Conservation (phyloP, 2,329 filamentous ascomycete species). For the Lachnellula hyalina region DNA sequence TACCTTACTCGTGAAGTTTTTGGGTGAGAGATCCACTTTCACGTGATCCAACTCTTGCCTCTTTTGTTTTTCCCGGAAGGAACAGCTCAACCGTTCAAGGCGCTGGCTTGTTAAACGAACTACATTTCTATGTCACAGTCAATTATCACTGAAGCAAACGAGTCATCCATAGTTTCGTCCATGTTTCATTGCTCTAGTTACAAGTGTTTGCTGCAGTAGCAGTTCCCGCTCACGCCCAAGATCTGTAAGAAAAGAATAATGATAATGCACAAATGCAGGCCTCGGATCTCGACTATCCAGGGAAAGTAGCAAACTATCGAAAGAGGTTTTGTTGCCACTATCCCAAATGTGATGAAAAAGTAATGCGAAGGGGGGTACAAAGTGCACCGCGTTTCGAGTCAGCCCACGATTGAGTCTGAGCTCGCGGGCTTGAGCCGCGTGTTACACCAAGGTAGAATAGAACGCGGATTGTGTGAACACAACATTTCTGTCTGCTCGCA, state of each 20-base stretch:
- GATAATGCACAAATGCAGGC: constrained; percentile 16
- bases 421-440: constrained; percentile 5
- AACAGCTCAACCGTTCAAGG: too few species aligned
- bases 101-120: too few species aligned
- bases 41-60: too few species aligned
- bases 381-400: constrained; percentile 9
- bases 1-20: too few species aligned
- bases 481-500: constrained; percentile 22
- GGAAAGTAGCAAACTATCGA: constrained; percentile 3
- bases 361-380: constrained; percentile 15
- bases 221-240: constrained; percentile 12
- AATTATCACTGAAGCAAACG: background rate
- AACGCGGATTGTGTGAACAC: constrained; percentile 24
- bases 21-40: too few species aligned
- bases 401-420: constrained; percentile 2
- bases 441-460: constrained; percentile 13
- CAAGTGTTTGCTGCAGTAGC: constrained; percentile 18
- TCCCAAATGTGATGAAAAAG: constrained; percentile 2
- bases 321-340: constrained; percentile 8
- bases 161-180: background rate
- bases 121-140: background rate
- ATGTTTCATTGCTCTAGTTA: constrained; percentile 26
- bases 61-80: too few species aligned
- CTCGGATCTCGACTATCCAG: background rate
- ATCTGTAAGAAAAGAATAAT: constrained; percentile 19